Evolutionary conservation across 495 filamentous ascomycete species (phyloP).

Genomic region (Viridothelium virens): DNA sequence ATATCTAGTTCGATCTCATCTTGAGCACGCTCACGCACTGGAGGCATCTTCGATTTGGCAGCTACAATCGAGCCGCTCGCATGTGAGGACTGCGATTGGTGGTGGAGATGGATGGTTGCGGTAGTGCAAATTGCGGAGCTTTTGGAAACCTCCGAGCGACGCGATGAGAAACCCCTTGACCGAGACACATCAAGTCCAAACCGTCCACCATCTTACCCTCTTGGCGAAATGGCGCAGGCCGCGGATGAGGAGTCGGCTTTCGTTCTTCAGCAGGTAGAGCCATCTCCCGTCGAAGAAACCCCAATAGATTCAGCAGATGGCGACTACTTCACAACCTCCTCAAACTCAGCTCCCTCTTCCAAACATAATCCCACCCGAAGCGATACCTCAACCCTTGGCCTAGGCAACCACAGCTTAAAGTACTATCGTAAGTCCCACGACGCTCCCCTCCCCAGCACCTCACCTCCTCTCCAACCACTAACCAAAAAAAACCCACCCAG

Average conservation of each 20-base stretch:
- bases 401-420: slow-evolving; percentile 31
- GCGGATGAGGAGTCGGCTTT: slow-evolving; percentile 30
- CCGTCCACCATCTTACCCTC: background rate
- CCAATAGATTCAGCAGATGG: slow-evolving; percentile 47
- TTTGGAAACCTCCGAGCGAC: background rate
- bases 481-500: slow-evolving; percentile 41
- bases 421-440: slow-evolving; percentile 28
- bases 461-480: background rate
- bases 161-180: background rate
- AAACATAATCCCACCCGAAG: slow-evolving; percentile 5
- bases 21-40: background rate
- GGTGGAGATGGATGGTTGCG: background rate
- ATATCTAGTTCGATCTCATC: background rate
- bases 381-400: slow-evolving; percentile 30
- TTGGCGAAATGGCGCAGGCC: background rate
- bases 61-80: background rate
- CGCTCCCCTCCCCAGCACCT: background rate
- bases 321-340: slow-evolving; percentile 45
- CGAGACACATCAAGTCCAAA: background rate
- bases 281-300: slow-evolving; percentile 64
- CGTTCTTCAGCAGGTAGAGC: slow-evolving; percentile 72
- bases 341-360: slow-evolving; percentile 11
- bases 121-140: background rate
- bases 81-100: background rate
- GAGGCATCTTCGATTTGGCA: slow-evolving; percentile 2